Percentiles rank a stretch among this genome's conserved stretches.
Conservation (phyloP, 1,284 basidiomycete genomes). For the Flammula alnicola region DNA sequence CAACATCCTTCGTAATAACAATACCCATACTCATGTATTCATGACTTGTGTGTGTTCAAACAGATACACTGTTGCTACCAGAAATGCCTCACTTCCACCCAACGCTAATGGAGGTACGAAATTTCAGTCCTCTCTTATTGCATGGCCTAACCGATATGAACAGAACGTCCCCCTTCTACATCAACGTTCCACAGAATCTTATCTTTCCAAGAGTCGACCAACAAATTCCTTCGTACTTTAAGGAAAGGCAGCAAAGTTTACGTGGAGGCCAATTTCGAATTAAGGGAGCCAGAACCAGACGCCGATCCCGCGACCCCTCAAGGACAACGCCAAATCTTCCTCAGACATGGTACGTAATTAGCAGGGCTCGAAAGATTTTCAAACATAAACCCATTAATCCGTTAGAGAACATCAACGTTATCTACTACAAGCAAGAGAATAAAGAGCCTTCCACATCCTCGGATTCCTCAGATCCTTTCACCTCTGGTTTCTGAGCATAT, state of each 20-base stretch:
- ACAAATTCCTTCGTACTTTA: conserved; percentile 65
- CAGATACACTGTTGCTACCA: conserved; percentile 75
- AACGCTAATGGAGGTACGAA: conserved; percentile 61
- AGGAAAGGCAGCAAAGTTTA: conserved; percentile 75
- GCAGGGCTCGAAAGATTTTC: too few relatives aligned
- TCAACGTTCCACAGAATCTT: conserved; percentile 78
- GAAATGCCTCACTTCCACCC: conserved; percentile 58
- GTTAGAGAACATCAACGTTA: conserved; percentile 3
- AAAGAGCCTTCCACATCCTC: background rate
- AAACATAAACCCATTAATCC: background rate
- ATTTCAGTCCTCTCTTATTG: conserved; percentile 2
- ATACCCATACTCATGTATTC: background rate
- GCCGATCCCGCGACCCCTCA: conserved; percentile 66
- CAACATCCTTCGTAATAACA: background rate
- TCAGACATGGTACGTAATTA: conserved; percentile 64
- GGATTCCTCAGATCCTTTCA: background rate
- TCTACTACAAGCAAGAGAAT: background rate
- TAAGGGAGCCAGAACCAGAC: conserved; percentile 67
- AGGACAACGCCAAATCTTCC: conserved; percentile 79
- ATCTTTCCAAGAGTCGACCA: conserved; percentile 63
- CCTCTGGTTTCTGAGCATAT: conserved; percentile 6
- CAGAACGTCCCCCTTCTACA: conserved; percentile 56
- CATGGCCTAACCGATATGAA: conserved; percentile 6
- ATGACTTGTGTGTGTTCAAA: background rate
- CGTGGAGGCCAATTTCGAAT: conserved; percentile 75